phyloP scores from a whole-genome alignment of 352 stramenopile species.

The Phytophthora melonis region DNA sequence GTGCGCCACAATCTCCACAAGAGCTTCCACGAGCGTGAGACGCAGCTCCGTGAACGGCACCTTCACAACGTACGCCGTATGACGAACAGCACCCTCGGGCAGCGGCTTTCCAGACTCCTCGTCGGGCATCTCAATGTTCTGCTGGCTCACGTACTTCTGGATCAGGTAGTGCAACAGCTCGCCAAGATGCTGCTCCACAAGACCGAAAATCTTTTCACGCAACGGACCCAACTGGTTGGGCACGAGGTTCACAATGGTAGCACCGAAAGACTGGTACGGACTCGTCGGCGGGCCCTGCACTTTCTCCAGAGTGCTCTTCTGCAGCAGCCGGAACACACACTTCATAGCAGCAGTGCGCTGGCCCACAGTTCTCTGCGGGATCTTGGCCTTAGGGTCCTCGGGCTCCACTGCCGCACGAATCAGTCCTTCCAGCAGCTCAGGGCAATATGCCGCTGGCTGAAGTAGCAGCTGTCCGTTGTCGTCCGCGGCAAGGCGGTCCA shows the following conservation, averaged over 20 bases:
- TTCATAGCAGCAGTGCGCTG: conserved; percentile 88
- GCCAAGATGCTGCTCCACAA: conserved; percentile 72
- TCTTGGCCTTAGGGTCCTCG: conserved; percentile 39
- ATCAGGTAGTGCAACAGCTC: conserved; percentile 78
- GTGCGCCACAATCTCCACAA: conserved; percentile 88
- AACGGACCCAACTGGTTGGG: conserved; percentile 81
- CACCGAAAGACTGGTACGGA: conserved; percentile 87
- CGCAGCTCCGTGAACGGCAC: conserved; percentile 92
- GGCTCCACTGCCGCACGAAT: conserved; percentile 64
- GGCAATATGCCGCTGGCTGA: conserved; percentile 85
- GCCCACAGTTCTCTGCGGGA: conserved; percentile 46
- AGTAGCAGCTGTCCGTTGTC: conserved; percentile 91
- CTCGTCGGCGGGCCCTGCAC: conserved; percentile 82
- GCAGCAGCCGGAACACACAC: conserved; percentile 79
- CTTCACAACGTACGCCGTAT: conserved; percentile 91
- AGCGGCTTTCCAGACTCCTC: conserved; percentile 62
- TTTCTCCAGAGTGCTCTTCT: conserved; percentile 81
- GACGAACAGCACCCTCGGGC: conserved; percentile 71
- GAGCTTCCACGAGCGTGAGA: conserved; percentile 82
- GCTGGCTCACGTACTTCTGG: conserved; percentile 81
- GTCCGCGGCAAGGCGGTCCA: conserved; percentile 88
- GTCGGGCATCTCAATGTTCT: conserved; percentile 81
- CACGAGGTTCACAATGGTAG: conserved; percentile 87
- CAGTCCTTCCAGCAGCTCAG: conserved; percentile 85
- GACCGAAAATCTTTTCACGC: conserved; percentile 75